Percentiles rank a stretch among this genome's conserved stretches.
Conservation (phyloP, 2,329 filamentous ascomycete species). For the Botrytis cinerea region DNA sequence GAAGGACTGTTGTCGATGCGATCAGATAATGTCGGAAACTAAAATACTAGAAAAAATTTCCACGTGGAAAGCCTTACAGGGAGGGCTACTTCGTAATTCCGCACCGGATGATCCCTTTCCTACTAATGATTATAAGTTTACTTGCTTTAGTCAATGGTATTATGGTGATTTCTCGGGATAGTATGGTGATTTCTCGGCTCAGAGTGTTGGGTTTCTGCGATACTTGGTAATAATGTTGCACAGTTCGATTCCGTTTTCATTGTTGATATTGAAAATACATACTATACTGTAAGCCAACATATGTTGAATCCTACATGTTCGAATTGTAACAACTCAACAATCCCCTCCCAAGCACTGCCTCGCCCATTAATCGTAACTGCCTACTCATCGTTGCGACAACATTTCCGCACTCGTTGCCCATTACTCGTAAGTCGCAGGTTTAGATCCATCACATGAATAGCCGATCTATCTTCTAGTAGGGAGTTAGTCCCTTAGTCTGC, state of each 20-base stretch:
- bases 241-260: neutral
- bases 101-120: neutral
- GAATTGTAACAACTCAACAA: neutral
- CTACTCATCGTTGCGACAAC: neutral
- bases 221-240: neutral
- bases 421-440: neutral
- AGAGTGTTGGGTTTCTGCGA: neutral
- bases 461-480: neutral
- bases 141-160: neutral
- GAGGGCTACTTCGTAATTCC: neutral
- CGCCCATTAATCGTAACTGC: neutral
- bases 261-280: neutral
- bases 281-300: neutral
- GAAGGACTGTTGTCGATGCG: neutral
- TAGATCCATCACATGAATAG: neutral
- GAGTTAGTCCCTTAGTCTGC: neutral
- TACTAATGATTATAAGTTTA: neutral
- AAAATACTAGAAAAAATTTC: neutral
- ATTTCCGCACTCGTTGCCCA: neutral
- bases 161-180: neutral
- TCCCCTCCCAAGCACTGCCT: neutral
- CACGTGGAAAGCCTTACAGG: constrained; percentile 2
- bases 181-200: neutral
- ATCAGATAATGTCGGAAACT: neutral
- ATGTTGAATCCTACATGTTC: neutral